Conservation (phyloP, 2,329 filamentous ascomycete species). For the Alternaria gansuensis region DNA sequence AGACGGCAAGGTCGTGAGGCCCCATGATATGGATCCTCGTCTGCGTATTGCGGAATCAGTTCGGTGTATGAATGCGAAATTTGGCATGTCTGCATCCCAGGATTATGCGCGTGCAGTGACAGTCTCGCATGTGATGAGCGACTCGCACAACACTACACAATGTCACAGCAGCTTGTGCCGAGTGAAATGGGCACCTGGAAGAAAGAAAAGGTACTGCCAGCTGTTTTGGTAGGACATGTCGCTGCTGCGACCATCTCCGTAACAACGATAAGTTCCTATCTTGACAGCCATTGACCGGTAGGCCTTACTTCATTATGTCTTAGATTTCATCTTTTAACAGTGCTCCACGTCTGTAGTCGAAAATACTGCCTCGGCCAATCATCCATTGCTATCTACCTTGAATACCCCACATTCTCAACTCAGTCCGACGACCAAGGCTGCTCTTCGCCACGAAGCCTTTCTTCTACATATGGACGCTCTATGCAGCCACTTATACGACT, state of each 20-base stretch:
- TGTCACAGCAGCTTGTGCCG: conserved; percentile 25
- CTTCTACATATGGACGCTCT: conserved; percentile 42
- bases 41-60: not conserved
- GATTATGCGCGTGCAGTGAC: not conserved
- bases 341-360: not conserved
- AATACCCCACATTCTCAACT: conserved; percentile 32
- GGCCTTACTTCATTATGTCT: not conserved
- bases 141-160: conserved; percentile 1
- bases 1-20: not conserved
- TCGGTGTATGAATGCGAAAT: not conserved
- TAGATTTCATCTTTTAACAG: not conserved
- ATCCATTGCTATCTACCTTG: conserved; percentile 1
- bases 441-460: conserved; percentile 43
- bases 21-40: not conserved
- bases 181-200: conserved; percentile 10
- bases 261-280: conserved; percentile 35
- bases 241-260: conserved; percentile 38
- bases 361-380: not conserved
- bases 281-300: conserved; percentile 44
- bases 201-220: conserved; percentile 15
- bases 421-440: conserved; percentile 32
- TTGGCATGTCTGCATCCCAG: not conserved
- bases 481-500: conserved; percentile 41
- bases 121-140: not conserved
- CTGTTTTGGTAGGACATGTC: conserved; percentile 35